phyloP scores from a whole-genome alignment of 805 yeast genomes.

The Hanseniaspora occidentalis region DNA sequence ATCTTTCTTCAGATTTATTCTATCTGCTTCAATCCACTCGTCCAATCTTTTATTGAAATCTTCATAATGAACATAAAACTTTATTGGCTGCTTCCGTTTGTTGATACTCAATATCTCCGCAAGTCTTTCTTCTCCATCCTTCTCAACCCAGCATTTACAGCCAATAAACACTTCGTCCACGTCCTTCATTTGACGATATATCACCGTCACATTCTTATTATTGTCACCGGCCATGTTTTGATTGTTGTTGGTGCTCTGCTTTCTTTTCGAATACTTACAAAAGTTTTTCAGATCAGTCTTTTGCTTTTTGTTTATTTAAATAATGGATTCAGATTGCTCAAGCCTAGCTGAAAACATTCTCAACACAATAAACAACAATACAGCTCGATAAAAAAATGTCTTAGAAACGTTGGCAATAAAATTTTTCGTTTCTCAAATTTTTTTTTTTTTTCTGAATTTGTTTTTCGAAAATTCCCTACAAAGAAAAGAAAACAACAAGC shows the following conservation, averaged over 20 bases:
- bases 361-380: no score
- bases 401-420: no score
- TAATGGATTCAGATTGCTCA: neutral
- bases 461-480: neutral
- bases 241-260: neutral
- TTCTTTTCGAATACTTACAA: neutral
- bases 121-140: constrained; percentile 65
- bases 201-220: constrained; percentile 17
- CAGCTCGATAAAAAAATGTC: no score
- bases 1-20: constrained; percentile 61
- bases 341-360: no score
- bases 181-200: constrained; percentile 18
- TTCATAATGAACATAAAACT: constrained; percentile 85
- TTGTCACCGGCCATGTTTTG: constrained; percentile 6
- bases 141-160: constrained; percentile 68
- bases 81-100: constrained; percentile 59
- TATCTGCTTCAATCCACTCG: constrained; percentile 74
- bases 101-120: constrained; percentile 82
- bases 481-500: neutral
- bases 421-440: neutral
- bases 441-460: neutral
- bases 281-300: neutral
- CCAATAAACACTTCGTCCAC: constrained; percentile 53
- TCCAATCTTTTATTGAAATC: constrained; percentile 94
- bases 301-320: neutral